Conservation (phyloP, 495 filamentous ascomycete genomes). For the Lasiosphaeria hispida region DNA sequence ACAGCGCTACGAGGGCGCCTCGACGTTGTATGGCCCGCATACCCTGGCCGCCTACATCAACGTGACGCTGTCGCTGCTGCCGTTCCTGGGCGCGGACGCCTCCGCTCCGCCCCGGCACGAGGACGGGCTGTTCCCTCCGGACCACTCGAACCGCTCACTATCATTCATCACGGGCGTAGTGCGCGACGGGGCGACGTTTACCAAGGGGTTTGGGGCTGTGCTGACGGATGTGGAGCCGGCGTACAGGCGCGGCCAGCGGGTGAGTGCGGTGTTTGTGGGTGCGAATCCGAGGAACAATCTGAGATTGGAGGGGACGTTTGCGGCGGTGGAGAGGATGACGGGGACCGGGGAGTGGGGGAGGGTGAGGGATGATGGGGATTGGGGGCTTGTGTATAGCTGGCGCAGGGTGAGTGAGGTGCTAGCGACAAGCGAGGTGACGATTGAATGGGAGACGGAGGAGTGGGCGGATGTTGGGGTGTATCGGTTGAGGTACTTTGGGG, state of each 20-base stretch:
- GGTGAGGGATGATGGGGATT: slow-evolving; percentile 74
- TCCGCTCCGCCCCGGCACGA: slow-evolving; percentile 44
- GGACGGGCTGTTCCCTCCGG: slow-evolving; percentile 65
- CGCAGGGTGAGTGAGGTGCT: slow-evolving; percentile 66
- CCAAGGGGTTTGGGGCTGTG: slow-evolving; percentile 76
- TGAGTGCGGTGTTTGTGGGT: slow-evolving; percentile 72
- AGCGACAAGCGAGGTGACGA: slow-evolving; percentile 74
- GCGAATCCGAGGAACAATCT: slow-evolving; percentile 91
- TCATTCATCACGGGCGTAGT: slow-evolving; percentile 81
- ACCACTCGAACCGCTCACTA: slow-evolving; percentile 76
- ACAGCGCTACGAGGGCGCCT: slow-evolving; percentile 94
- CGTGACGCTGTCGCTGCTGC: slow-evolving; percentile 68
- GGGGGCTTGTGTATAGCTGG: slow-evolving; percentile 80
- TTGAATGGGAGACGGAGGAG: slow-evolving; percentile 77
- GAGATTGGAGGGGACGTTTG: slow-evolving; percentile 73
- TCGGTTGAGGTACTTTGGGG: slow-evolving; percentile 81
- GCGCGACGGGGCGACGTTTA: slow-evolving; percentile 66
- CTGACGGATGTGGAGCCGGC: slow-evolving; percentile 51
- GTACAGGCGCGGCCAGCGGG: slow-evolving; percentile 56
- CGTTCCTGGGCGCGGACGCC: slow-evolving; percentile 57
- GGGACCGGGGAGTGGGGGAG: slow-evolving; percentile 55
- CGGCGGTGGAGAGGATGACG: slow-evolving; percentile 64
- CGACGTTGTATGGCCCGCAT: slow-evolving; percentile 90
- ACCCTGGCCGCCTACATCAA: slow-evolving; percentile 90
- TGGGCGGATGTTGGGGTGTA: slow-evolving; percentile 56